Evolutionary conservation across 1,284 basidiomycete species (phyloP).

Genomic region (Irpex lacteus): DNA sequence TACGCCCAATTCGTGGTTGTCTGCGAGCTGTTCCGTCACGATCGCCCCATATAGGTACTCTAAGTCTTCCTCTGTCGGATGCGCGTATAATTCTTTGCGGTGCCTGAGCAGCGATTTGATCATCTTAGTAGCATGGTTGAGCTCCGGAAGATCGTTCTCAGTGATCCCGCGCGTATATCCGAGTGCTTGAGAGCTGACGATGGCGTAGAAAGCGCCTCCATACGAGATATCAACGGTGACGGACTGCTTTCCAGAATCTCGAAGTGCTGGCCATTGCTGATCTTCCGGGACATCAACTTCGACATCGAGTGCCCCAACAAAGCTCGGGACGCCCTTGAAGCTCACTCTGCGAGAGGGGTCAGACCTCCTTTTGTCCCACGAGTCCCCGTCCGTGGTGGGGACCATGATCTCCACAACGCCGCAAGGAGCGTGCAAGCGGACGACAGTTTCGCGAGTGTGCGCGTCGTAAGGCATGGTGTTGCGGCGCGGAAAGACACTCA

Average conservation of each 20-base stretch:
- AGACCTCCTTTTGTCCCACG: conserved; percentile 17
- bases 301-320: conserved; percentile 28
- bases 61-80: conserved; percentile 32
- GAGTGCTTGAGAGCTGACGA: conserved; percentile 30
- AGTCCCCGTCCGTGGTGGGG: conserved; percentile 19
- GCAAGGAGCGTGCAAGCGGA: conserved; percentile 39
- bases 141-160: conserved; percentile 21
- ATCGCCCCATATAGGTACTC: conserved; percentile 39
- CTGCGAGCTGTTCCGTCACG: conserved; percentile 28
- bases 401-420: conserved; percentile 35
- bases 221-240: conserved; percentile 37
- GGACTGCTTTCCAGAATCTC: conserved; percentile 10
- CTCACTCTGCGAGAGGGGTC: conserved; percentile 30
- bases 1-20: conserved; percentile 27
- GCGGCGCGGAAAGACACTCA: conserved; percentile 32
- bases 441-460: conserved; percentile 18
- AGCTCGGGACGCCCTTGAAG: conserved; percentile 37
- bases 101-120: conserved; percentile 24
- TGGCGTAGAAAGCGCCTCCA: conserved; percentile 43
- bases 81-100: conserved; percentile 28
- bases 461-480: conserved; percentile 22
- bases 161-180: conserved; percentile 29
- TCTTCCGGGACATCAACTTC: conserved; percentile 27
- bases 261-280: conserved; percentile 28
- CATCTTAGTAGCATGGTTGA: conserved; percentile 30